Conservation (phyloP, 176 grass and related monocot genomes). For the Oryza meridionalis region DNA sequence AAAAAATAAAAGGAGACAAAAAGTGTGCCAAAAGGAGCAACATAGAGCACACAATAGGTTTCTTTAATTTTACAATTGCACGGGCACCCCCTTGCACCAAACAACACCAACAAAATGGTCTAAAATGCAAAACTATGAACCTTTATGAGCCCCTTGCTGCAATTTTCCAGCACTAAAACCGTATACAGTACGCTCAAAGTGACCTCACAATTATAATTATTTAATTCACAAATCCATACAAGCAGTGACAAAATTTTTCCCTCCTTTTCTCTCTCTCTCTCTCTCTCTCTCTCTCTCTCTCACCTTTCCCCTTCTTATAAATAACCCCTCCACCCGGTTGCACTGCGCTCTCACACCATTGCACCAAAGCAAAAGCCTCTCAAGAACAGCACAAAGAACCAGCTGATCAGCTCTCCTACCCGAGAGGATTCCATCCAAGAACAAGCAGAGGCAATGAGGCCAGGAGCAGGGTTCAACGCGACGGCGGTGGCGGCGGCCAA, state of each 20-base stretch:
- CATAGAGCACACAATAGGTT: constrained; percentile 40
- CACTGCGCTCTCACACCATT: constrained; percentile 38
- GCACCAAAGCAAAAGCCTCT: constrained; percentile 20
- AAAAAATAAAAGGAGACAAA: not conserved
- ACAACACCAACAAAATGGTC: not conserved
- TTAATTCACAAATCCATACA: constrained; percentile 38
- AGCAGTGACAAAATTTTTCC: constrained; percentile 36
- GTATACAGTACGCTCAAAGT: constrained; percentile 2
- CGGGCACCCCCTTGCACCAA: not conserved
- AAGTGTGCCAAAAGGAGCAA: constrained; percentile 12
- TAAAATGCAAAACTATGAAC: not conserved
- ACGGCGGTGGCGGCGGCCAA: constrained; percentile 52
- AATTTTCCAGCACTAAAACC: constrained; percentile 1
- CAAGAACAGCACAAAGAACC: constrained; percentile 10
- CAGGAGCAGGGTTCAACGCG: constrained; percentile 66
- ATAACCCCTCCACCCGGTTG: constrained; percentile 43
- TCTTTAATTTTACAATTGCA: constrained; percentile 28
- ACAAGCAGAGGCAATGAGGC: constrained; percentile 63
- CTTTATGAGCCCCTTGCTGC: not conserved
- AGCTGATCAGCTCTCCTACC: constrained; percentile 2
- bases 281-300: not conserved
- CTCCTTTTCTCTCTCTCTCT: not conserved
- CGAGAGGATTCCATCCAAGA: not conserved
- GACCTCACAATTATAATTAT: constrained; percentile 35
- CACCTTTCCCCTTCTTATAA: constrained; percentile 53